A percentile compares a stretch with the other conserved stretches of the same genome.
phyloP scores from a whole-genome alignment of 2,329 filamentous ascomycete genomes.

The Davidsoniella neocaledoniae region DNA sequence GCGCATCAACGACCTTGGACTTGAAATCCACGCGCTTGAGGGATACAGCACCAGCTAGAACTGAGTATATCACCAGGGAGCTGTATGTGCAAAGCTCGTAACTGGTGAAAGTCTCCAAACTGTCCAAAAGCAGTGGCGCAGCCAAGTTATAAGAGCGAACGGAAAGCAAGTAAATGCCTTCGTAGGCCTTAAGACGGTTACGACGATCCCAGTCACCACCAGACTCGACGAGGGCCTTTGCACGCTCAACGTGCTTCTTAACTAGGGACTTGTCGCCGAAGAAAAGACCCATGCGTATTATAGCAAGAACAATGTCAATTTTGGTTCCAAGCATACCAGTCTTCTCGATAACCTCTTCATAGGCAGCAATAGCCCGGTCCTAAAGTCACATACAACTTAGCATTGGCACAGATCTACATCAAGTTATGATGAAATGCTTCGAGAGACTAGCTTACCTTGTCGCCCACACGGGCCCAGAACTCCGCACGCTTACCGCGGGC shows the following conservation, averaged over 20 bases:
- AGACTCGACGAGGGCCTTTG: slow-evolving; percentile 76
- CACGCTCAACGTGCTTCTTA: slow-evolving; percentile 85
- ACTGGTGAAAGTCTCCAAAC: slow-evolving; percentile 92
- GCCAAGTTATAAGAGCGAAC: slow-evolving; percentile 79
- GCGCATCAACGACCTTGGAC: slow-evolving; percentile 93
- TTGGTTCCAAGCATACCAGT: slow-evolving; percentile 93
- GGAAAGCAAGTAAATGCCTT: slow-evolving; percentile 83
- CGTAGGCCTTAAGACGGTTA: slow-evolving; percentile 97
- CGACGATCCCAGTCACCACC: slow-evolving; percentile 97
- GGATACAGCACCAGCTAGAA: slow-evolving; percentile 83
- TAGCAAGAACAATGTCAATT: slow-evolving; percentile 91
- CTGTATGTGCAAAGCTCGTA: slow-evolving; percentile 98
- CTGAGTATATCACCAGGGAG: slow-evolving; percentile 83
- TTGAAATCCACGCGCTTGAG: slow-evolving; percentile 98
- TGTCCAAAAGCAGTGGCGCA: slow-evolving; percentile 87
- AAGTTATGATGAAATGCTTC: neutral
- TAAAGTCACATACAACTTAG: slow-evolving; percentile 21
- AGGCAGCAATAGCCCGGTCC: slow-evolving; percentile 87
- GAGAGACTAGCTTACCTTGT: slow-evolving; percentile 50
- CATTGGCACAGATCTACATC: neutral
- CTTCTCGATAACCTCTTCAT: slow-evolving; percentile 90
- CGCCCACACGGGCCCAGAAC: slow-evolving; percentile 86
- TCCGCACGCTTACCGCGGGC: slow-evolving; percentile 90
- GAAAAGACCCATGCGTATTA: slow-evolving; percentile 90
- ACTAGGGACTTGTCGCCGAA: slow-evolving; percentile 85